Evolutionary conservation across 2,329 filamentous ascomycete genomes (phyloP).

Genomic region (Fusarium mexicanum): DNA sequence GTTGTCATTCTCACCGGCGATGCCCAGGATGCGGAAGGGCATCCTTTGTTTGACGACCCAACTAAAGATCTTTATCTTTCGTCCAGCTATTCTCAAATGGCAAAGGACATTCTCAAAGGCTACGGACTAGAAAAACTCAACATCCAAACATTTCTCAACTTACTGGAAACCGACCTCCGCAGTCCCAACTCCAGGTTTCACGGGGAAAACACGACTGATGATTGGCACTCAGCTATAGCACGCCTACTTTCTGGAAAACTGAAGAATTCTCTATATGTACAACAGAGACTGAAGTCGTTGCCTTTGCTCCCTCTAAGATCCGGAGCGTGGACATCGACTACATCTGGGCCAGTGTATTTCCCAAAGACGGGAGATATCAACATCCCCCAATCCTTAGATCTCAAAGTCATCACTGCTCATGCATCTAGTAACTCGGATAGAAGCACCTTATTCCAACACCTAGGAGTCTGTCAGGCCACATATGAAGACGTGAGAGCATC

Average conservation of each 20-base stretch:
- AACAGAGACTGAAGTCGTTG: not conserved
- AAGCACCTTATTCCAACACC: not conserved
- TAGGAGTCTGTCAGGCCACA: constrained; percentile 1
- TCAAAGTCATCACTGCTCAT: not conserved
- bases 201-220: rapidly evolving
- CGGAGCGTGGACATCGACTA: not conserved
- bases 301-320: constrained; percentile 16
- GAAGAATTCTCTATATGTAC: rapidly evolving
- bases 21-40: not conserved
- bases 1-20: not conserved
- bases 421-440: not conserved
- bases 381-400: not conserved
- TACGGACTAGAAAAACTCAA: not conserved
- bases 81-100: not conserved
- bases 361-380: not conserved
- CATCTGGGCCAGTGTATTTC: constrained; percentile 21
- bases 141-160: rapidly evolving
- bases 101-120: not conserved
- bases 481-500: not conserved
- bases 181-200: not conserved
- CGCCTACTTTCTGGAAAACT: not conserved
- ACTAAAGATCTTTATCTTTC: constrained; percentile 17
- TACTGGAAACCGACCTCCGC: not conserved
- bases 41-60: constrained; percentile 10
- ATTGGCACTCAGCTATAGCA: not conserved